Evolutionary conservation across 140 eudicot species (phyloP).

Genomic region (Erigeron philadelphicus): DNA sequence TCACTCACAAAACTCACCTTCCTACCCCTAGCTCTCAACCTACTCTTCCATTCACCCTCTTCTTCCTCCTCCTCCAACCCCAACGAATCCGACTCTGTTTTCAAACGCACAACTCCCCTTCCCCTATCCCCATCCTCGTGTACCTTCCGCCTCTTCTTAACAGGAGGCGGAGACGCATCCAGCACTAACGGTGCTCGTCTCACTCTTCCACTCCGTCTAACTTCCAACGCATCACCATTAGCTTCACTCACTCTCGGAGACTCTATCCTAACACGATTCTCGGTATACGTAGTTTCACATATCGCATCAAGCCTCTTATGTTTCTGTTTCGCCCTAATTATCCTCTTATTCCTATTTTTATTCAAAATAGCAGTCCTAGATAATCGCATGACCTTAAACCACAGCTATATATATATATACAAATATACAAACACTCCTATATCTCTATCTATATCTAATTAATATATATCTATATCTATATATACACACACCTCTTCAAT

Average conservation of each 20-base stretch:
- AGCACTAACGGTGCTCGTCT: constrained; percentile 67
- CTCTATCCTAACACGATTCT: constrained; percentile 46
- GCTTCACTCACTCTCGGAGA: constrained; percentile 35
- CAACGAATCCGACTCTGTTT: constrained; percentile 38
- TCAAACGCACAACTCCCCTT: constrained; percentile 29
- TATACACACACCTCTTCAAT: constrained; percentile 15
- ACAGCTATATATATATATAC: constrained; percentile 9
- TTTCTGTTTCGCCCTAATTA: constrained; percentile 60
- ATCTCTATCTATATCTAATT: not conserved
- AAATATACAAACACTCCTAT: not conserved
- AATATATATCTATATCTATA: not conserved
- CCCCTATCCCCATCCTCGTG: constrained; percentile 28
- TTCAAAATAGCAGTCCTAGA: constrained; percentile 40
- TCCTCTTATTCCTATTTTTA: constrained; percentile 40
- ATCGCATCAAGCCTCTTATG: constrained; percentile 83
- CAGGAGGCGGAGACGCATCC: constrained; percentile 75
- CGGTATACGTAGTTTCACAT: constrained; percentile 48
- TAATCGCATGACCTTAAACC: constrained; percentile 55
- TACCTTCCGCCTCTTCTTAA: constrained; percentile 56
- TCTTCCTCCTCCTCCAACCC: constrained; percentile 50
- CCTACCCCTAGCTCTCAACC: constrained; percentile 63
- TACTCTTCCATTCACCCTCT: constrained; percentile 53
- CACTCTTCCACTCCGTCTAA: constrained; percentile 74
- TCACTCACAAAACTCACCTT: constrained; percentile 29
- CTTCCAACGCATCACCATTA: constrained; percentile 50